phyloP scores from a whole-genome alignment of 306 rosid genomes.

The Sesbania bispinosa region DNA sequence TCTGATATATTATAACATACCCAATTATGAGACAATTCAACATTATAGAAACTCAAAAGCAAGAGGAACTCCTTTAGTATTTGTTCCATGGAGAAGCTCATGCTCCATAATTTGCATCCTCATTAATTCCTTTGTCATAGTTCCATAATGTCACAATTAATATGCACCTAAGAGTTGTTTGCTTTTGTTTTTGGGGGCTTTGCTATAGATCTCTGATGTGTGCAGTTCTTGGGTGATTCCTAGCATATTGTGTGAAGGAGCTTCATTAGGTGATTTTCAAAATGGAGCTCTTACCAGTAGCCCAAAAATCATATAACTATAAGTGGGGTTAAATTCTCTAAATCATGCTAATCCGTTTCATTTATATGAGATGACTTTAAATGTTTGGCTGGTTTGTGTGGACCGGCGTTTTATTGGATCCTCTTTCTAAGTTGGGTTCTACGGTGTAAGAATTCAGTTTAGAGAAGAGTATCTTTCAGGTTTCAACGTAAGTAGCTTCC shows the following conservation, averaged over 20 bases:
- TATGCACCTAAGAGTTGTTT: slow-evolving; percentile 57
- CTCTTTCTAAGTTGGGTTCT: slow-evolving; percentile 44
- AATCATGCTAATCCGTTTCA: slow-evolving; percentile 36
- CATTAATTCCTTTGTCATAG: slow-evolving; percentile 46
- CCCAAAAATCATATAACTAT: slow-evolving; percentile 40
- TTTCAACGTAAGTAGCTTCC: too few species aligned
- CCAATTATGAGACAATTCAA: slow-evolving; percentile 45
- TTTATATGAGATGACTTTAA: slow-evolving; percentile 42
- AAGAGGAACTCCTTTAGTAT: slow-evolving; percentile 49
- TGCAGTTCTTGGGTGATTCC: slow-evolving; percentile 43
- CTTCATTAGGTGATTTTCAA: slow-evolving; percentile 41
- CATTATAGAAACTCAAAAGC: slow-evolving; percentile 50
- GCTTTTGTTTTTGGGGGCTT: slow-evolving; percentile 76
- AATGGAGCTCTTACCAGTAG: slow-evolving; percentile 47
- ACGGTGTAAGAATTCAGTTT: slow-evolving; percentile 39
- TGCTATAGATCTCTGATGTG: slow-evolving; percentile 45
- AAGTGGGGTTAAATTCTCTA: slow-evolving; percentile 47
- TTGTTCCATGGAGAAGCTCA: slow-evolving; percentile 71
- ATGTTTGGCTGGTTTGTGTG: slow-evolving; percentile 42
- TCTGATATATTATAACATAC: slow-evolving; percentile 51
- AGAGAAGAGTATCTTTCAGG: too few species aligned
- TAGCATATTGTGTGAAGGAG: slow-evolving; percentile 41
- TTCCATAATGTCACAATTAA: slow-evolving; percentile 53
- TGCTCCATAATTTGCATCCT: slow-evolving; percentile 48
- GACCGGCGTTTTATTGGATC: slow-evolving; percentile 36